Percentiles rank a stretch among this genome's conserved stretches.
These are phyloP conservation scores for Dillenia turbinata DNA, from an alignment of 164 flowering plant genomes.

Conservation along the genomic window DNA sequence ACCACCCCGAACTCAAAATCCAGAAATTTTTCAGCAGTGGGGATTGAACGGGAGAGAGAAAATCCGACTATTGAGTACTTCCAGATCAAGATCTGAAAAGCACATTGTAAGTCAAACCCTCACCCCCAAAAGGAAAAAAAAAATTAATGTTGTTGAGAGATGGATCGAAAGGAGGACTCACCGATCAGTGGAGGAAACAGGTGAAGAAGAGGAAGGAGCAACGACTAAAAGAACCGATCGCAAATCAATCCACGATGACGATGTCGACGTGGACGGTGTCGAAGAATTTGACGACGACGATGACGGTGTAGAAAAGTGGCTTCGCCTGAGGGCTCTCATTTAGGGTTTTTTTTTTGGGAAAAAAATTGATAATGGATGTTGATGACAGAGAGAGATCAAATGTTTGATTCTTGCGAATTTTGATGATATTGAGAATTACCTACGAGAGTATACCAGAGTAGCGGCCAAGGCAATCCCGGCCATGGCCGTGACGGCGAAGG, in stretches of 20 bases:
- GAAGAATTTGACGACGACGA: slow-evolving; percentile 29
- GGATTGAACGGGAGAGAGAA: too few relatives aligned
- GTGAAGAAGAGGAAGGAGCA: slow-evolving; percentile 54
- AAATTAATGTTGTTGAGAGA: neutral
- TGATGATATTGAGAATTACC: slow-evolving; percentile 32
- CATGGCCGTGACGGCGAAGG: slow-evolving; percentile 61
- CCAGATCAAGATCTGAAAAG: neutral
- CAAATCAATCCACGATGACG: slow-evolving; percentile 77
- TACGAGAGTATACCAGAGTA: slow-evolving; percentile 45
- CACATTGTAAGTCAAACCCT: neutral
- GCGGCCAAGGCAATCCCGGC: slow-evolving; percentile 69
- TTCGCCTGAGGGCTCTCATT: slow-evolving; percentile 81
- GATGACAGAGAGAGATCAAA: neutral
- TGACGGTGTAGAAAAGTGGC: slow-evolving; percentile 49
- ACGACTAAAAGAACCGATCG: slow-evolving; percentile 82
- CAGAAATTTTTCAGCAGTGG: too few relatives aligned
- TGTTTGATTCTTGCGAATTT: too few relatives aligned
- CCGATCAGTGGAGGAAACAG: slow-evolving; percentile 64
- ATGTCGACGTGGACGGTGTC: slow-evolving; percentile 40
- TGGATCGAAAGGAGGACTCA: slow-evolving; percentile 34
- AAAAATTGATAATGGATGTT: too few relatives aligned
- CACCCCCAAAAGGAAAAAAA: neutral
- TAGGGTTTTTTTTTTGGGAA: slow-evolving; percentile 16
- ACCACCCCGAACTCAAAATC: too few relatives aligned
- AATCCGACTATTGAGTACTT: too few relatives aligned